Percentiles rank a stretch among this genome's conserved stretches.
These are phyloP conservation scores for Kodamaea arcana DNA, from an alignment of 1,139 yeast species.

Conservation along the genomic window DNA sequence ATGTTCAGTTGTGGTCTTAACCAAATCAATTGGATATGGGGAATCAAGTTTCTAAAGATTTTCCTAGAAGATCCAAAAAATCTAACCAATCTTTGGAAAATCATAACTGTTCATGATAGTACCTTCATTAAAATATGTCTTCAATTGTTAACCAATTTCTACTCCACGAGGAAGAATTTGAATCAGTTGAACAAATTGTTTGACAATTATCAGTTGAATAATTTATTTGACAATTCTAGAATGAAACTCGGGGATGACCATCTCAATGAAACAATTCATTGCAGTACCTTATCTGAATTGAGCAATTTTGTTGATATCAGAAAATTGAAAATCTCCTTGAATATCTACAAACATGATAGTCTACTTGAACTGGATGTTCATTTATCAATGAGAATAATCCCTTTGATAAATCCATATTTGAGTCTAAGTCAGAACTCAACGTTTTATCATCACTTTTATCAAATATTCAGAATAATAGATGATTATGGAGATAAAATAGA, in stretches of 20 bases:
- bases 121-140: slow-evolving; percentile 84
- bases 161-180: slow-evolving; percentile 31
- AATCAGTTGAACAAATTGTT: slow-evolving; percentile 27
- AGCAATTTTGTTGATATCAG: slow-evolving; percentile 70
- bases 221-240: slow-evolving; percentile 1
- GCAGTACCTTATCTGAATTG: slow-evolving; percentile 58
- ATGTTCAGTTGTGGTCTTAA: slow-evolving; percentile 80
- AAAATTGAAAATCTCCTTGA: slow-evolving; percentile 68
- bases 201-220: slow-evolving; percentile 11
- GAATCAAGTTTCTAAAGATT: slow-evolving; percentile 66
- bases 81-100: slow-evolving; percentile 46
- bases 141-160: slow-evolving; percentile 60
- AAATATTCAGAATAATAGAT: slow-evolving; percentile 46
- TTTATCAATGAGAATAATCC: slow-evolving; percentile 17
- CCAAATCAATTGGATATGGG: slow-evolving; percentile 70
- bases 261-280: slow-evolving; percentile 36
- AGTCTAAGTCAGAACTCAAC: slow-evolving; percentile 23
- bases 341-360: slow-evolving; percentile 52
- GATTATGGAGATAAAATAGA: slow-evolving; percentile 43
- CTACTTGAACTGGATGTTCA: slow-evolving; percentile 21
- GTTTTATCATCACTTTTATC: slow-evolving; percentile 44
- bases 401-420: slow-evolving; percentile 23
- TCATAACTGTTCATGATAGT: slow-evolving; percentile 85
- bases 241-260: neutral
- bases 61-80: slow-evolving; percentile 53